phyloP scores from a whole-genome alignment of 2,329 filamentous ascomycete species.

The Orbilia brochopaga region DNA sequence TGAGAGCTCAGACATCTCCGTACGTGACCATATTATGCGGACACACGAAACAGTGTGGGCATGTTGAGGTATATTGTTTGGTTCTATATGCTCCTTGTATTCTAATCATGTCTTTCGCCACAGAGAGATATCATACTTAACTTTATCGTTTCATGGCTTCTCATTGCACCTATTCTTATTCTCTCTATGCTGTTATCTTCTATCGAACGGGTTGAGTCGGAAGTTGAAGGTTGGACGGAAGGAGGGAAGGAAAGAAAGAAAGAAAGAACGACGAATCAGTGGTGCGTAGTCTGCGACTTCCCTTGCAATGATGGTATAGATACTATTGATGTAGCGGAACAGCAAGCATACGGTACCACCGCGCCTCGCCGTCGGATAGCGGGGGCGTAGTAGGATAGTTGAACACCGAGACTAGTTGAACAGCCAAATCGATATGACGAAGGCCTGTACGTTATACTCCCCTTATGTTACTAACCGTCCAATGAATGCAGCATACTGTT shows the following conservation, averaged over 20 bases:
- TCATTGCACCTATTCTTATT: constrained; percentile 5
- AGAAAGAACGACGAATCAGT: constrained; percentile 17
- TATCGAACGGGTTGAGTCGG: not conserved
- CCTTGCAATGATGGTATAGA: constrained; percentile 42
- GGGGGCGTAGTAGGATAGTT: constrained; percentile 8
- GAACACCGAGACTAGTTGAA: not conserved
- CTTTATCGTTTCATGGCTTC: too few species aligned
- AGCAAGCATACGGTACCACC: constrained; percentile 37
- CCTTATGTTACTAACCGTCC: constrained; percentile 41
- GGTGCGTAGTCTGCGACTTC: constrained; percentile 51
- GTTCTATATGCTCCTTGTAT: constrained; percentile 42
- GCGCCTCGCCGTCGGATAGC: constrained; percentile 3
- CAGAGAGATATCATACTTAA: constrained; percentile 2
- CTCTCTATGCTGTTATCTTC: constrained; percentile 19
- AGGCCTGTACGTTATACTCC: constrained; percentile 50
- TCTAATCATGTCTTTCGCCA: constrained; percentile 38
- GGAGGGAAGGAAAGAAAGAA: constrained; percentile 2
- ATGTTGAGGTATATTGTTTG: constrained; percentile 28
- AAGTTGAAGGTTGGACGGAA: not conserved
- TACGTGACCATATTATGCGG: constrained; percentile 42
- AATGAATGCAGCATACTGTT: constrained; percentile 19
- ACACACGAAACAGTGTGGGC: constrained; percentile 7
- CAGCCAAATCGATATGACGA: constrained; percentile 5
- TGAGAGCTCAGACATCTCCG: constrained; percentile 23
- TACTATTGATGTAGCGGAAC: constrained; percentile 51